Evolutionary conservation across 176 grass and related monocot genomes (phyloP).

Genomic region (Aechmea fasciata): DNA sequence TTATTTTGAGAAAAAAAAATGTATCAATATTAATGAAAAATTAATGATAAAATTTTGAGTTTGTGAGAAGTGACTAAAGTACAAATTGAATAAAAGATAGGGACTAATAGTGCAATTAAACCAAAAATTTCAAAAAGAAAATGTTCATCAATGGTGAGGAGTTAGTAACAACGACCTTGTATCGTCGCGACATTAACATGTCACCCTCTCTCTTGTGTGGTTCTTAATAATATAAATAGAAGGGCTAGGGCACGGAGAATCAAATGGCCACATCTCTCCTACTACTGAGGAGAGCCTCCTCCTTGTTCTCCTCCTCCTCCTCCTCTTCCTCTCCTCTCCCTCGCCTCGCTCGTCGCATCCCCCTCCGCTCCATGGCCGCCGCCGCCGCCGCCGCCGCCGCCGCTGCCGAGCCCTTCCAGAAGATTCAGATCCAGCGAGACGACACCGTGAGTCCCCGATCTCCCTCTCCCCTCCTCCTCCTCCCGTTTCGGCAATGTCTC

Average conservation of each 20-base stretch:
- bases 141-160: too few species aligned
- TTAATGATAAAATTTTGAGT: too few species aligned
- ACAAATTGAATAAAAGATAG: too few species aligned
- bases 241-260: not conserved
- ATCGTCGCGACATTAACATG: too few species aligned
- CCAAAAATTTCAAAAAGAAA: too few species aligned
- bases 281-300: slow-evolving; percentile 14
- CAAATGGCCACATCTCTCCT: slow-evolving; percentile 27
- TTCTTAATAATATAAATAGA: not conserved
- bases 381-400: slow-evolving; percentile 33
- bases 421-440: not conserved
- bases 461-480: not conserved
- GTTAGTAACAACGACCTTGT: too few species aligned
- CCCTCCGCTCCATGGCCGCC: slow-evolving; percentile 35
- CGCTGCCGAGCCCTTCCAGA: slow-evolving; percentile 49
- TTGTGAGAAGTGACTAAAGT: too few species aligned
- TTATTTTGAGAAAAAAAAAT: too few species aligned
- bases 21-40: too few species aligned
- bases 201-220: not conserved
- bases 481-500: not conserved
- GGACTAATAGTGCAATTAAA: too few species aligned
- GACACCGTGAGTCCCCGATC: not conserved
- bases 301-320: slow-evolving; percentile 9
- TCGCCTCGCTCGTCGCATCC: slow-evolving; percentile 9
- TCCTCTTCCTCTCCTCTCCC: not conserved